Evolutionary conservation across 2,329 filamentous ascomycete genomes (phyloP).

Genomic region (Penicillium sp.): DNA sequence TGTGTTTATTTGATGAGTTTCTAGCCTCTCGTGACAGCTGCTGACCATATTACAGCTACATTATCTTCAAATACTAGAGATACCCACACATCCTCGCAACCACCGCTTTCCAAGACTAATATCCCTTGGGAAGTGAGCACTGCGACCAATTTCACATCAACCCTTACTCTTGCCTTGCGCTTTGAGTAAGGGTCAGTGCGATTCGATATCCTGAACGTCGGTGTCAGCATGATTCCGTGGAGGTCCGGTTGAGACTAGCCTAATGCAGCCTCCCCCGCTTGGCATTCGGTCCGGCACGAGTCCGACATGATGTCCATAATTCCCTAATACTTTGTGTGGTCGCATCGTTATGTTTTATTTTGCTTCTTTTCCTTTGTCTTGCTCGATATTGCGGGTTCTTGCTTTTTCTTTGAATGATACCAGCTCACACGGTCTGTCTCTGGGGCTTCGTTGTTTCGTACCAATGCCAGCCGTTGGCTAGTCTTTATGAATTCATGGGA

Average conservation of each 20-base stretch:
- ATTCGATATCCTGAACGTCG: conserved; percentile 6
- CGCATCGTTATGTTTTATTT: conserved; percentile 15
- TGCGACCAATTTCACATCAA: neutral
- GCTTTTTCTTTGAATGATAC: conserved; percentile 38
- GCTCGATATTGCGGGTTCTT: conserved; percentile 22
- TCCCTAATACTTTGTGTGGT: conserved; percentile 22
- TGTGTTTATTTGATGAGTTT: conserved; percentile 35
- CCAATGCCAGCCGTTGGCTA: conserved; percentile 25
- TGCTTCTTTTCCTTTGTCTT: conserved; percentile 18
- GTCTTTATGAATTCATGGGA: conserved; percentile 32
- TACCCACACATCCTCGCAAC: conserved; percentile 3
- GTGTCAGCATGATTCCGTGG: conserved; percentile 31
- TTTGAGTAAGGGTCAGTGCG: conserved; percentile 8
- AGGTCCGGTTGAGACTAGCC: conserved; percentile 30
- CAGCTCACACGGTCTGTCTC: conserved; percentile 36
- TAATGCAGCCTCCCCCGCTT: conserved; percentile 28
- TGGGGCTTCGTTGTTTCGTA: conserved; percentile 30
- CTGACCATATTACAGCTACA: conserved; percentile 58
- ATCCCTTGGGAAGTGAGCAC: neutral
- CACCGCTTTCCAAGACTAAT: neutral
- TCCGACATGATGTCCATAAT: conserved; percentile 23
- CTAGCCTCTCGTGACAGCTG: neutral
- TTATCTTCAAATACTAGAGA: conserved; percentile 81
- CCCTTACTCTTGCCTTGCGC: neutral
- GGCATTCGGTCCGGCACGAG: conserved; percentile 19